Conservation (phyloP, 352 stramenopile species). For the Globisporangium splendens region DNA sequence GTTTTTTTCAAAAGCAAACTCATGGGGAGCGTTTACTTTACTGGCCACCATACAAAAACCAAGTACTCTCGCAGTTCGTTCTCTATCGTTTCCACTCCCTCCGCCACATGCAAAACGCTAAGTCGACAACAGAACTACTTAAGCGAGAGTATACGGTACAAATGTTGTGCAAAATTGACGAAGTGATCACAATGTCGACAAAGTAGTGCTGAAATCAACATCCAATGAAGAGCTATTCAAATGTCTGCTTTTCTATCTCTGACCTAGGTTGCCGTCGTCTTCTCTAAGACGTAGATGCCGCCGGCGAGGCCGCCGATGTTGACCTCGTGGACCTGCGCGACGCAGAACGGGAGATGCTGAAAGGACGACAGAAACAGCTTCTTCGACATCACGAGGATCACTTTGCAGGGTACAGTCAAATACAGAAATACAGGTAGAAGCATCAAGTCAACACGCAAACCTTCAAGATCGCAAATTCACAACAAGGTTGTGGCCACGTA, state of each 20-base stretch:
- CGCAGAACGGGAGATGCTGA: constrained; percentile 29
- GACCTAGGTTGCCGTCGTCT: neutral
- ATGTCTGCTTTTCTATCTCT: too few relatives aligned
- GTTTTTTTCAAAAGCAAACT: neutral
- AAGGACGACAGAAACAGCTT: constrained; percentile 65
- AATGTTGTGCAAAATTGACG: too few relatives aligned
- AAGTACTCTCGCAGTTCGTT: too few relatives aligned
- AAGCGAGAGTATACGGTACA: too few relatives aligned
- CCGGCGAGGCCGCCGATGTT: constrained; percentile 69
- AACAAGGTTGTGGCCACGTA: constrained; percentile 2
- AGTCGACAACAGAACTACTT: too few relatives aligned
- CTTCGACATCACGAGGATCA: constrained; percentile 79
- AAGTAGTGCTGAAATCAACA: too few relatives aligned
- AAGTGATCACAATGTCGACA: too few relatives aligned
- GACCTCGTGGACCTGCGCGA: constrained; percentile 53
- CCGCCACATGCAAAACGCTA: too few relatives aligned
- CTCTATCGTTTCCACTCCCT: too few relatives aligned
- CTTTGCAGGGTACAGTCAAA: constrained; percentile 10
- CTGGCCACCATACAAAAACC: too few relatives aligned
- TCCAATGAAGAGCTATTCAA: too few relatives aligned
- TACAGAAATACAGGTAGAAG: neutral
- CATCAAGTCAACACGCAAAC: neutral
- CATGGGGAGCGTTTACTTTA: too few relatives aligned
- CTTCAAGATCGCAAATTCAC: neutral
- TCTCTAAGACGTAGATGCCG: constrained; percentile 59